phyloP scores from a whole-genome alignment of 2,329 filamentous ascomycete species.

The Cladosporium phlei region DNA sequence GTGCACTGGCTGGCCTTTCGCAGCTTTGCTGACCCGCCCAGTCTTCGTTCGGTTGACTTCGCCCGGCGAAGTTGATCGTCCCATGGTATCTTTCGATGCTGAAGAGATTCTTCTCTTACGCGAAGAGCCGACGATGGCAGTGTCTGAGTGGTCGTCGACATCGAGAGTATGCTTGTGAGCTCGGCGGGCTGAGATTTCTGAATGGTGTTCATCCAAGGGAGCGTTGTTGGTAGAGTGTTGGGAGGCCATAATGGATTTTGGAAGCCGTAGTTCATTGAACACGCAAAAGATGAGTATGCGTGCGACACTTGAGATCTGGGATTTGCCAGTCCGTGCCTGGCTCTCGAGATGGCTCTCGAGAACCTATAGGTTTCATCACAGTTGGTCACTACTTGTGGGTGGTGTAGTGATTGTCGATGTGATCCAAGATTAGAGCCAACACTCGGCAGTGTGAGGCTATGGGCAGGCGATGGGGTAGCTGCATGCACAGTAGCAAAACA shows the following conservation, averaged over 20 bases:
- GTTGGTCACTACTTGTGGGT: not conserved
- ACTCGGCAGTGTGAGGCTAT: not conserved
- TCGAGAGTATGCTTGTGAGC: not conserved
- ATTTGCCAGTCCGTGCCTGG: not conserved
- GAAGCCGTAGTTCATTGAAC: too few species aligned
- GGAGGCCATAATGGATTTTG: too few species aligned
- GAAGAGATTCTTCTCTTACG: not conserved
- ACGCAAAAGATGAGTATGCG: too few species aligned
- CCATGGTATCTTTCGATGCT: slow-evolving; percentile 24
- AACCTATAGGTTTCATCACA: not conserved
- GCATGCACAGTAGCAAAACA: not conserved
- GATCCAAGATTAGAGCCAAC: slow-evolving; percentile 7
- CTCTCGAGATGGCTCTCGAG: not conserved
- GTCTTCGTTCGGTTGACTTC: slow-evolving; percentile 39
- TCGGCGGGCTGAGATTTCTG: not conserved
- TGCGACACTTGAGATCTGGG: not conserved
- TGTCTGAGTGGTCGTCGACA: not conserved
- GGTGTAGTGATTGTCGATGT: not conserved
- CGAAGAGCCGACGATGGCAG: not conserved
- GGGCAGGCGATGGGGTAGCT: not conserved
- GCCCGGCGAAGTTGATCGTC: slow-evolving; percentile 32
- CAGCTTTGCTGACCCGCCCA: slow-evolving; percentile 44
- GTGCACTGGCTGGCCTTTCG: slow-evolving; percentile 44
- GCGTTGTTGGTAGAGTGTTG: too few species aligned
- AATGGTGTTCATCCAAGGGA: not conserved